These are phyloP conservation scores for Panellus pusillus DNA, from an alignment of 768 basidiomycete species.

Conservation along the genomic window DNA sequence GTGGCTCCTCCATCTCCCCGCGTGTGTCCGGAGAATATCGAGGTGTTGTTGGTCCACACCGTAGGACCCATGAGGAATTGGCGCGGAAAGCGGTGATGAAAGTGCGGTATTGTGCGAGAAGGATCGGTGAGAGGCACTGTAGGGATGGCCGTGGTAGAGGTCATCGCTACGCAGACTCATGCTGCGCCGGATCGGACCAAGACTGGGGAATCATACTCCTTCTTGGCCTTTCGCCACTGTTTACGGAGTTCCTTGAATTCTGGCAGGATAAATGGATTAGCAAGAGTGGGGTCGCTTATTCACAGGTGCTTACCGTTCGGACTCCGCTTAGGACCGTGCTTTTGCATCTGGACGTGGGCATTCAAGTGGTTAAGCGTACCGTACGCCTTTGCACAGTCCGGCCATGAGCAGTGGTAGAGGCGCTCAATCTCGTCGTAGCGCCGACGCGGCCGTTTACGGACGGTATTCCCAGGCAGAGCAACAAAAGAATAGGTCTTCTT, in stretches of 20 bases:
- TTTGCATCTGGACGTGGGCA: slow-evolving; percentile 98
- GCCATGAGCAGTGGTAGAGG: slow-evolving; percentile 85
- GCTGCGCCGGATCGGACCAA: slow-evolving; percentile 19
- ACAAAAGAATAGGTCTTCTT: slow-evolving; percentile 83
- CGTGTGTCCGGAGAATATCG: slow-evolving; percentile 14
- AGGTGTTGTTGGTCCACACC: background rate
- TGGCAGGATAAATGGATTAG: slow-evolving; percentile 34
- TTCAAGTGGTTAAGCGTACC: slow-evolving; percentile 97
- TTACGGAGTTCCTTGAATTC: slow-evolving; percentile 99
- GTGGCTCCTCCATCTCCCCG: slow-evolving; percentile 11
- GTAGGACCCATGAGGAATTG: slow-evolving; percentile 18
- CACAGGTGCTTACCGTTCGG: slow-evolving; percentile 69
- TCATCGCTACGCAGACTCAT: slow-evolving; percentile 22
- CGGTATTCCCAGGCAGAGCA: slow-evolving; percentile 74
- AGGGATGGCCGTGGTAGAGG: slow-evolving; percentile 14
- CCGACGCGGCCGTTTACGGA: slow-evolving; percentile 82
- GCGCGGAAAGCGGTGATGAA: slow-evolving; percentile 16
- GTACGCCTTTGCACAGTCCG: slow-evolving; percentile 78
- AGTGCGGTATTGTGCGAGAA: slow-evolving; percentile 19
- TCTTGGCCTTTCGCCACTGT: slow-evolving; percentile 93
- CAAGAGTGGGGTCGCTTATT: slow-evolving; percentile 5
- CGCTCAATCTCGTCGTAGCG: slow-evolving; percentile 96
- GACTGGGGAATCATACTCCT: slow-evolving; percentile 49
- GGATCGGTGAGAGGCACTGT: slow-evolving; percentile 11
- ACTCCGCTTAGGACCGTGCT: slow-evolving; percentile 87